These are phyloP conservation scores for Fusarium protoensiforme DNA, from an alignment of 2,329 filamentous ascomycete genomes.

Conservation along the genomic window DNA sequence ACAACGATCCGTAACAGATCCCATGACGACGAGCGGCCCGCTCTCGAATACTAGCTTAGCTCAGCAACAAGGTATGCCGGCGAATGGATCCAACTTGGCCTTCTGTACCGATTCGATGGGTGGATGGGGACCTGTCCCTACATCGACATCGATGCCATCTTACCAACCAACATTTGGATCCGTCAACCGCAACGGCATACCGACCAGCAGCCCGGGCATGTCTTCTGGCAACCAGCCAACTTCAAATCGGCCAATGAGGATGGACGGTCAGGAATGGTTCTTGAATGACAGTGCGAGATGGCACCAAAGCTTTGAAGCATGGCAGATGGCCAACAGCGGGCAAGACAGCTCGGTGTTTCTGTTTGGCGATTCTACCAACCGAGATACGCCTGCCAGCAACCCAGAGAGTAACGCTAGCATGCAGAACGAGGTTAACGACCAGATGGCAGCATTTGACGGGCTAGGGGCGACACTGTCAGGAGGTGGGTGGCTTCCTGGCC, in stretches of 20 bases:
- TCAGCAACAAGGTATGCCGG: constrained; percentile 31
- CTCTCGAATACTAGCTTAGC: constrained; percentile 14
- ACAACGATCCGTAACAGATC: constrained; percentile 20
- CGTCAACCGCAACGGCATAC: constrained; percentile 25
- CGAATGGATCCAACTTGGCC: constrained; percentile 35
- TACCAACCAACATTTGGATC: constrained; percentile 37
- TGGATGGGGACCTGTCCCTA: constrained; percentile 39
- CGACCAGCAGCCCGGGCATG: constrained; percentile 19
- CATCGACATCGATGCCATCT: constrained; percentile 31
- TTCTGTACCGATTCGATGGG: constrained; percentile 40
- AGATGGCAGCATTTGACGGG: constrained; percentile 45
- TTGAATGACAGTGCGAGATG: constrained; percentile 67
- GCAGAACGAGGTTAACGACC: constrained; percentile 37
- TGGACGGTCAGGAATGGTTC: constrained; percentile 68
- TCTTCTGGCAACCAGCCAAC: constrained; percentile 35
- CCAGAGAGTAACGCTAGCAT: constrained; percentile 25
- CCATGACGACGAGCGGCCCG: constrained; percentile 27
- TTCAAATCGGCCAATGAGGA: constrained; percentile 42
- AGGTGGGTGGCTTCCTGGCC: constrained; percentile 49
- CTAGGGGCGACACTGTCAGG: constrained; percentile 46
- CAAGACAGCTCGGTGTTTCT: constrained; percentile 44
- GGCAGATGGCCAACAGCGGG: constrained; percentile 54
- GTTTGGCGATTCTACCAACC: constrained; percentile 39
- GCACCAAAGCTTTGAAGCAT: constrained; percentile 68
- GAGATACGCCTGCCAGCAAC: constrained; percentile 32